Evolutionary conservation across 148 eudicot species (phyloP), one percentile per base, ranked within the genome.

Genomic region (Rheum nobile): DNA sequence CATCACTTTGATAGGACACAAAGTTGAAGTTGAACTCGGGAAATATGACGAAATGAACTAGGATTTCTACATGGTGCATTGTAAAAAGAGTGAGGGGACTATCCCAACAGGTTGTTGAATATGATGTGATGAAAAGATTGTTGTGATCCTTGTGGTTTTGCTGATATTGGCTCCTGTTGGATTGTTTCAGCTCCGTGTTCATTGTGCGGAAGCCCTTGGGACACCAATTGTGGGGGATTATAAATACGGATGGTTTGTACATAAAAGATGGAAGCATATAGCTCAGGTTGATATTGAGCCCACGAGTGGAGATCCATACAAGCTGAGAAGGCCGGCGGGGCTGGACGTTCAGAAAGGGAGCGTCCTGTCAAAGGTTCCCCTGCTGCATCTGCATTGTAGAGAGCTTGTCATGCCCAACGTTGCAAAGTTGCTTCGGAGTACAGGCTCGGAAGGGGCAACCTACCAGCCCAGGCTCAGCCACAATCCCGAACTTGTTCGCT

Each of bases 181-280:
- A 4, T 65, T 14, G 1, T 65, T 65, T 65, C 80, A 94, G 98
- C 86, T 94, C 26, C 91, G 98, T 19, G 98, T 94, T 55, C 98
- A 94, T 74, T 94, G 98, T 79, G 97, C 97, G 29, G 96, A 94
- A 85, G 98, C 97, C 61, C 96, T 94, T 47, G 97, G 97, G 39
- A 94, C 98, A 13, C 98, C 98, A 0, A 89, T 94, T 34, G 91
- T 94, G 39, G 98, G 98, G 13, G 98, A 94, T 78, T 91, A 89
- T 79, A 94, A 91, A 68, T 94, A 94, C 12, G 98, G 98, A 1
- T 94, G 98, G 98, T 91, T 83, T 82, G 85, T 88, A 38, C 98
- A 94, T 48, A 80, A 85, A 42, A 86, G 76, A 73, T 94, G 98
- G 98, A 88, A 94, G 82, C 97, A 89, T 74, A 89, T 86, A 78